phyloP scores from a whole-genome alignment of 768 basidiomycete genomes.

The Hysterangium stoloniferum region DNA sequence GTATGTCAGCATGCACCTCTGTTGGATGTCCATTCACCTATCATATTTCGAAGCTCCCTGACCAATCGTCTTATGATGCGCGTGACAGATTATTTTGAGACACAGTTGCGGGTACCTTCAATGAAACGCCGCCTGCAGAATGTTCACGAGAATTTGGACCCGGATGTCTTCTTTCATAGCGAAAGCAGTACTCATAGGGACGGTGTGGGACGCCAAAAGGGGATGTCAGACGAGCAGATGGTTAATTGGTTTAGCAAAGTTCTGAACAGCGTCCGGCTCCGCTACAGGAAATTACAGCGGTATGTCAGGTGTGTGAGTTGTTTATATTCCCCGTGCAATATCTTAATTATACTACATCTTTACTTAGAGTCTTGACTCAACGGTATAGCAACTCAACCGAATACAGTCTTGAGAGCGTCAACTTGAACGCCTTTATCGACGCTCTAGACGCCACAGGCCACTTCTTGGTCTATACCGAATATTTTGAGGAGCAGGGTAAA shows the following conservation, averaged over 20 bases:
- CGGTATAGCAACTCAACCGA: constrained; percentile 92
- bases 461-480: constrained; percentile 86
- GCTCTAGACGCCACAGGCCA: constrained; percentile 79
- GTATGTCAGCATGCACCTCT: constrained; percentile 36
- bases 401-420: constrained; percentile 68
- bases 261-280: constrained; percentile 81
- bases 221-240: constrained; percentile 78
- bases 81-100: constrained; percentile 90
- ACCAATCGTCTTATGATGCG: constrained; percentile 91
- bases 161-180: constrained; percentile 20
- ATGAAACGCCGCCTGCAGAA: constrained; percentile 10
- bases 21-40: background rate
- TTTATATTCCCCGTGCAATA: background rate
- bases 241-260: constrained; percentile 89
- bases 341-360: constrained; percentile 7
- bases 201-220: constrained; percentile 28
- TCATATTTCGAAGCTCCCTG: constrained; percentile 56
- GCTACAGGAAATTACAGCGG: constrained; percentile 90
- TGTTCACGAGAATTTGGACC: constrained; percentile 13
- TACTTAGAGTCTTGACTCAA: constrained; percentile 57
- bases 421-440: constrained; percentile 73
- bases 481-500: constrained; percentile 81
- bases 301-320: constrained; percentile 64
- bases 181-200: constrained; percentile 16
- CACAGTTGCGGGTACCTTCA: constrained; percentile 59